These are phyloP conservation scores for Francoa sonchifolia DNA, from an alignment of 441 rosid genomes.

Conservation along the genomic window DNA sequence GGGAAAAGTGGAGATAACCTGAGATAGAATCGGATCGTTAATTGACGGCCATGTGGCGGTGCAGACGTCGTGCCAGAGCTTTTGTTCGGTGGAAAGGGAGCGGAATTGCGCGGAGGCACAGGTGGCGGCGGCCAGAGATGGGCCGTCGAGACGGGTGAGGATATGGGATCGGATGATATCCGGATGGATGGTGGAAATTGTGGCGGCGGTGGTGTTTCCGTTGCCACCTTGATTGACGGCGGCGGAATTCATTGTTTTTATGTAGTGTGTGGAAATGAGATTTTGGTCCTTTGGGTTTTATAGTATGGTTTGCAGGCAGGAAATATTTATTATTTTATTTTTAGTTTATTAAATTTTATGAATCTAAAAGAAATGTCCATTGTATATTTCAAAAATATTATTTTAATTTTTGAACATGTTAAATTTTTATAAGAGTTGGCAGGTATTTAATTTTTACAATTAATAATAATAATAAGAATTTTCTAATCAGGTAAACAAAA, in stretches of 20 bases:
- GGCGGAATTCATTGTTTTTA: not conserved
- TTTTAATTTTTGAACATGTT: too few relatives aligned
- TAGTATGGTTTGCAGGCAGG: too few relatives aligned
- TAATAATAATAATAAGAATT: too few relatives aligned
- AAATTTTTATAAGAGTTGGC: too few relatives aligned
- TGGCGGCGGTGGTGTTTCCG: not conserved
- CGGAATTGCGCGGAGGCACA: slow-evolving; percentile 41
- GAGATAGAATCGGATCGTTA: slow-evolving; percentile 21
- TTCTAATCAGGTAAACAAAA: too few relatives aligned
- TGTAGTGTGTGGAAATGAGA: too few relatives aligned
- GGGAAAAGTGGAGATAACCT: slow-evolving; percentile 36
- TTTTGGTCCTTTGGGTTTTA: too few relatives aligned
- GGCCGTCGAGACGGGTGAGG: slow-evolving; percentile 69
- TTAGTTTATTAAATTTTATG: too few relatives aligned
- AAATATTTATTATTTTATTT: too few relatives aligned
- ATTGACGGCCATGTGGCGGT: slow-evolving; percentile 53
- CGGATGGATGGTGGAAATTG: slow-evolving; percentile 30
- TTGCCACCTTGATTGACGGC: not conserved
- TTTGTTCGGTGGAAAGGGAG: slow-evolving; percentile 32
- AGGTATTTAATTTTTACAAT: too few relatives aligned
- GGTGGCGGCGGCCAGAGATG: slow-evolving; percentile 43
- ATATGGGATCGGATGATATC: slow-evolving; percentile 52
- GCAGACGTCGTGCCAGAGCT: slow-evolving; percentile 51
- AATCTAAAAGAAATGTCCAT: too few relatives aligned
- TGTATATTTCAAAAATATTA: too few relatives aligned